phyloP scores from a whole-genome alignment of 2,329 filamentous ascomycete species.

The Botrytis aclada region DNA sequence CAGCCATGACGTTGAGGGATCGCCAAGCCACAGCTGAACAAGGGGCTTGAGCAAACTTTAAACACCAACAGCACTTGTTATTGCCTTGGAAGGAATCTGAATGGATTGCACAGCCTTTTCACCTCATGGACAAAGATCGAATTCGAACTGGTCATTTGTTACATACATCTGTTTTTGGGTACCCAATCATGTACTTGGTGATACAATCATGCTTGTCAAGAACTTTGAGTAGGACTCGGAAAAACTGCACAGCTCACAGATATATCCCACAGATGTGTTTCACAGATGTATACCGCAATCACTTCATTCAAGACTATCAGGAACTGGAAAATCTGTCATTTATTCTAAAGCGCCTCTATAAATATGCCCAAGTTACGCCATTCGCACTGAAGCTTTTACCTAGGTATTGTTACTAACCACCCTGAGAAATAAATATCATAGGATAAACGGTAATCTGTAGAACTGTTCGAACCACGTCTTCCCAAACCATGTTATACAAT shows the following conservation, averaged over 20 bases:
- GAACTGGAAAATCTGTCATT: slow-evolving; percentile 2
- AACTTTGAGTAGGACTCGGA: background rate
- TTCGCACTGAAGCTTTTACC: slow-evolving; percentile 10
- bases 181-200: background rate
- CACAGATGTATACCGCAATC: background rate
- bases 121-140: background rate
- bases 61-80: background rate
- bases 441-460: slow-evolving; percentile 3
- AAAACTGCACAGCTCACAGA: background rate
- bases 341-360: slow-evolving; percentile 17
- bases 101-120: background rate
- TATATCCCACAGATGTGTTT: background rate
- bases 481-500: slow-evolving; percentile 20
- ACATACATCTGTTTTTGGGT: background rate
- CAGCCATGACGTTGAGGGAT: slow-evolving; percentile 20
- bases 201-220: background rate
- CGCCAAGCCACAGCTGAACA: slow-evolving; percentile 12
- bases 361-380: slow-evolving; percentile 8
- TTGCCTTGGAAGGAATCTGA: slow-evolving; percentile 1
- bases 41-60: slow-evolving; percentile 8
- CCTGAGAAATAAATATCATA: slow-evolving; percentile 4
- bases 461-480: slow-evolving; percentile 1
- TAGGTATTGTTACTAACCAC: slow-evolving; percentile 6
- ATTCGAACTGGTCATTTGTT: background rate
- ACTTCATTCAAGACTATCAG: background rate